Evolutionary conservation across 345 rosid genomes (phyloP).

Genomic region (Microthlaspi erraticum): DNA sequence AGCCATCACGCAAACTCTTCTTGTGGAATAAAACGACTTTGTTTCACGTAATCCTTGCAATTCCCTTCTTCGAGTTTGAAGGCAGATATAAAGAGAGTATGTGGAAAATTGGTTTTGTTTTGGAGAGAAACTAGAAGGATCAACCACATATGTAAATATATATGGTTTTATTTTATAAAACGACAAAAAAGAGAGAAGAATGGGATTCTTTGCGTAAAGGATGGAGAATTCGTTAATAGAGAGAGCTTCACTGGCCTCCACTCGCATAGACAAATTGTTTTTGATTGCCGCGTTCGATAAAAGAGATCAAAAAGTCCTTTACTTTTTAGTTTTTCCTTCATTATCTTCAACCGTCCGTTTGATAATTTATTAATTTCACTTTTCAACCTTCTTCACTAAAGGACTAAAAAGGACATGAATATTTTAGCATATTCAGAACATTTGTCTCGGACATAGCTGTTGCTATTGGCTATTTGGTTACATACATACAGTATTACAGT

Average conservation of each 20-base stretch:
- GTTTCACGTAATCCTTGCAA: background rate
- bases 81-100: constrained; percentile 3
- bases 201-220: constrained; percentile 43
- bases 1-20: constrained; percentile 23
- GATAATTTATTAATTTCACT: background rate
- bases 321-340: background rate
- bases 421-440: background rate
- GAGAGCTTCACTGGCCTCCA: constrained; percentile 35
- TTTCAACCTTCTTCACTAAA: background rate
- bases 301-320: constrained; percentile 8
- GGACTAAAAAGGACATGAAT: background rate
- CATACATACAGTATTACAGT: no score
- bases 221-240: constrained; percentile 12
- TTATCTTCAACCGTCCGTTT: constrained; percentile 31
- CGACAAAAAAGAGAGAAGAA: constrained; percentile 32
- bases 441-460: background rate
- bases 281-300: constrained; percentile 32
- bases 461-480: background rate
- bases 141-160: constrained; percentile 32
- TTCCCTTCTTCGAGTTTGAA: background rate
- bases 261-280: constrained; percentile 28
- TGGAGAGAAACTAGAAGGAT: constrained; percentile 31
- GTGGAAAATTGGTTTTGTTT: background rate
- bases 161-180: constrained; percentile 3
- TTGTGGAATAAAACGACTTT: background rate